Evolutionary conservation across 495 filamentous ascomycete genomes (phyloP).

Genomic region (Thermochaetoides thermophila): DNA sequence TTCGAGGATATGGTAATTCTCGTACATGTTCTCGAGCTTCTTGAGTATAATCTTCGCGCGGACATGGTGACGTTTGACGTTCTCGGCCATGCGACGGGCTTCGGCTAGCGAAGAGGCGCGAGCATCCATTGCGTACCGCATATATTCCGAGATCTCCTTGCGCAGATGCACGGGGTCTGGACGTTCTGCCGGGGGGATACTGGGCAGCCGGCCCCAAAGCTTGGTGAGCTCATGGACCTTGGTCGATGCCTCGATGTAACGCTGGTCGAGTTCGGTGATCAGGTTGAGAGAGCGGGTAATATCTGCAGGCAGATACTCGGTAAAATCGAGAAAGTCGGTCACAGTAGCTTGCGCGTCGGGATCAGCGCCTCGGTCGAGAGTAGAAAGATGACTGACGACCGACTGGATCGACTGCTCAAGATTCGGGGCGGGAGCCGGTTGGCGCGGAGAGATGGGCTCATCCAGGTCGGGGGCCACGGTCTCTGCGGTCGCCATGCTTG

Average conservation of each 20-base stretch:
- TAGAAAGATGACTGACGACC: slow-evolving; percentile 15
- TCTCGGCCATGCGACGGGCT: slow-evolving; percentile 63
- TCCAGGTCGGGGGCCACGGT: slow-evolving; percentile 16
- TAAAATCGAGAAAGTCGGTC: slow-evolving; percentile 90
- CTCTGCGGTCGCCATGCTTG: slow-evolving; percentile 8
- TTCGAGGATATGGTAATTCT: slow-evolving; percentile 32
- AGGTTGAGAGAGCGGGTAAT: slow-evolving; percentile 79
- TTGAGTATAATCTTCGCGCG: slow-evolving; percentile 61
- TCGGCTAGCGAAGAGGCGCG: slow-evolving; percentile 71
- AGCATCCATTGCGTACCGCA: slow-evolving; percentile 59
- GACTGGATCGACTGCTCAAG: slow-evolving; percentile 18
- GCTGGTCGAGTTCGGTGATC: slow-evolving; percentile 66
- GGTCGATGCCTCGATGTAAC: slow-evolving; percentile 48
- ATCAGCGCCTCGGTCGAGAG: slow-evolving; percentile 40
- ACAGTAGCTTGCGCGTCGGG: slow-evolving; percentile 91
- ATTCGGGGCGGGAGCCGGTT: slow-evolving; percentile 19
- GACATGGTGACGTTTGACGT: slow-evolving; percentile 60
- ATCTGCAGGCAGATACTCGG: slow-evolving; percentile 91
- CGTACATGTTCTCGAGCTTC: slow-evolving; percentile 65
- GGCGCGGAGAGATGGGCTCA: slow-evolving; percentile 24
- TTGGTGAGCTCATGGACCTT: slow-evolving; percentile 59
- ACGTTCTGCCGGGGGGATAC: slow-evolving; percentile 35
- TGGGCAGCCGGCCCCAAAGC: slow-evolving; percentile 57
- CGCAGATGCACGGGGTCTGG: slow-evolving; percentile 42
- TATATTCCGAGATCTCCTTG: slow-evolving; percentile 54